A percentile compares a stretch with the other conserved stretches of the same genome.
These are phyloP conservation scores for Albophoma yamanashiensis DNA, from an alignment of 2,329 filamentous ascomycete genomes.

Conservation along the genomic window DNA sequence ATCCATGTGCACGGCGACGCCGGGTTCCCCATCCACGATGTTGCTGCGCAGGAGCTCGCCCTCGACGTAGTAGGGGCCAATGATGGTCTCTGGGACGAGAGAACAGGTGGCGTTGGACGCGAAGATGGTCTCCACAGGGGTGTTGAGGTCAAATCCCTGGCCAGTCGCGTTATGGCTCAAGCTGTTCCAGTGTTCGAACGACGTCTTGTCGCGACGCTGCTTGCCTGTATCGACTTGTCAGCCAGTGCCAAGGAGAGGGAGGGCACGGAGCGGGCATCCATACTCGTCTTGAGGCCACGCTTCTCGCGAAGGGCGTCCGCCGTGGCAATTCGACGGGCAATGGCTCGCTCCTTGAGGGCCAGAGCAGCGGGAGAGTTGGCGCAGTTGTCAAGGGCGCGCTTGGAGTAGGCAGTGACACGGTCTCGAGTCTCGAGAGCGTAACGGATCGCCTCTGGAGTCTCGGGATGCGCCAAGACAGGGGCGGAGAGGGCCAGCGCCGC, in stretches of 20 bases:
- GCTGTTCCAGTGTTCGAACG: slow-evolving; percentile 1
- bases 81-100: slow-evolving; percentile 6
- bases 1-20: slow-evolving; percentile 29
- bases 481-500: slow-evolving; percentile 15
- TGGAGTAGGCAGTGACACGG: slow-evolving; percentile 4
- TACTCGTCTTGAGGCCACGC: slow-evolving; percentile 4
- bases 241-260: not conserved
- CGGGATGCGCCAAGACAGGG: slow-evolving; percentile 10
- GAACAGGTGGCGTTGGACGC: slow-evolving; percentile 6
- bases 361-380: not conserved
- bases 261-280: not conserved
- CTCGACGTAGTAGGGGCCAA: slow-evolving; percentile 16
- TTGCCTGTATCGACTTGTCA: not conserved
- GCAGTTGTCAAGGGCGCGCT: slow-evolving; percentile 3
- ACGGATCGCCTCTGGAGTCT: slow-evolving; percentile 2
- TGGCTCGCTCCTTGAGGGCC: slow-evolving; percentile 4
- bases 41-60: slow-evolving; percentile 27
- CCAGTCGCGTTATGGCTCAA: slow-evolving; percentile 3
- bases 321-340: slow-evolving; percentile 5
- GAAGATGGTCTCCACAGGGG: slow-evolving; percentile 3
- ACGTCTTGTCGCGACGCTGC: slow-evolving; percentile 1
- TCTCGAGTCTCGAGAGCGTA: not conserved
- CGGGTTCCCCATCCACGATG: slow-evolving; percentile 26
- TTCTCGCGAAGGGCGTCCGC: slow-evolving; percentile 4
- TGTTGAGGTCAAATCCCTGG: slow-evolving; percentile 1